Percentiles rank a stretch among this genome's conserved stretches.
phyloP scores from a whole-genome alignment of 345 rosid species.

The Salix viminalis region DNA sequence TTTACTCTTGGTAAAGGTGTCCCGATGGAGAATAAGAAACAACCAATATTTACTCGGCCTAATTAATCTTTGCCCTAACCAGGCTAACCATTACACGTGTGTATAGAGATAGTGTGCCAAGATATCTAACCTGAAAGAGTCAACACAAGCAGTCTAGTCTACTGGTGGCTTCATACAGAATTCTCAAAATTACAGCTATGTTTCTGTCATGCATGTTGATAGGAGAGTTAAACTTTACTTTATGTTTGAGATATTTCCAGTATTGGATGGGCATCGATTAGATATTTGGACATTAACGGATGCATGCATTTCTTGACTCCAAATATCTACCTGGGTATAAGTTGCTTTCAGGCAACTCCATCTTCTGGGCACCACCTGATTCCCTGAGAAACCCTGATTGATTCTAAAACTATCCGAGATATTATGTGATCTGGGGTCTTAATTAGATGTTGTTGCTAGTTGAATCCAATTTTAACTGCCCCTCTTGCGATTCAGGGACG shows the following conservation, averaged over 20 bases:
- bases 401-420: neutral
- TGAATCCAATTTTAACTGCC: neutral
- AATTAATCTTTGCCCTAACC: neutral
- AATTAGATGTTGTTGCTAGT: neutral
- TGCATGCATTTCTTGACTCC: neutral
- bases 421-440: neutral
- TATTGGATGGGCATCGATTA: neutral
- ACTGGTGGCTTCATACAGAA: conserved; percentile 25
- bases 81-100: neutral
- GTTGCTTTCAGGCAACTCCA: neutral
- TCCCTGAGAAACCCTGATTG: neutral
- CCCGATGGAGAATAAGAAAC: neutral
- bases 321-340: neutral
- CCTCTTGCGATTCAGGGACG: neutral
- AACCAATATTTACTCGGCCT: neutral
- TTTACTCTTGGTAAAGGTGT: neutral
- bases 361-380: neutral
- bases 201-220: neutral
- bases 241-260: neutral
- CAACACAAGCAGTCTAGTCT: conserved; percentile 4
- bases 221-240: neutral
- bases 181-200: neutral
- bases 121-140: neutral
- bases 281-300: neutral
- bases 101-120: conserved; percentile 9